Conservation (phyloP, 306 rosid genomes). For the Cucumis hystrix region DNA sequence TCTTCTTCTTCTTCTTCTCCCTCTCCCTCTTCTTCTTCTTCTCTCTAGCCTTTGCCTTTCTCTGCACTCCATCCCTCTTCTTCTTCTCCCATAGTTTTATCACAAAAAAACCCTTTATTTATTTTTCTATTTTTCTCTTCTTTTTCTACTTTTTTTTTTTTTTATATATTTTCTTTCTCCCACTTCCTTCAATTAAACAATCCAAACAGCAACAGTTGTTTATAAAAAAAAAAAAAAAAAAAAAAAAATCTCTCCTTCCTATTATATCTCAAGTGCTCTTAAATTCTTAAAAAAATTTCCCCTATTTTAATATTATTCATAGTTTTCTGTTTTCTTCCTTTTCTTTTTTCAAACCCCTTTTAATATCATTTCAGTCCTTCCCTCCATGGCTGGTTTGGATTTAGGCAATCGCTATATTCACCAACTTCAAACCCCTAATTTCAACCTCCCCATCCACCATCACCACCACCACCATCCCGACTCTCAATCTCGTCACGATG, state of each 20-base stretch:
- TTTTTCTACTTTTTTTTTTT: background rate
- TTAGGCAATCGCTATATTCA: conserved; percentile 69
- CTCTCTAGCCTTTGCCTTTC: conserved; percentile 24
- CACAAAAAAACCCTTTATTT: background rate
- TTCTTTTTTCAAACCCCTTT: conserved; percentile 12
- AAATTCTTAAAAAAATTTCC: conserved; percentile 5
- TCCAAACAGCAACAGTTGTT: conserved; percentile 17
- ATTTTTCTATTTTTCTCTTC: background rate
- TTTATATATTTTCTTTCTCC: background rate
- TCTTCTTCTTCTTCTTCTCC: background rate
- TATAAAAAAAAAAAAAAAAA: background rate
- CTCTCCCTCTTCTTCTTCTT: conserved; percentile 28
- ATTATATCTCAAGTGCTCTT: background rate
- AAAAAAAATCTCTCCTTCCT: background rate
- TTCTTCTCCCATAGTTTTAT: too few species aligned
- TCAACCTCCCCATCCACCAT: conserved; percentile 32
- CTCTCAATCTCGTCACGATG: conserved; percentile 24
- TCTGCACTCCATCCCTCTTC: conserved; percentile 25
- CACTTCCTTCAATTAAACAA: conserved; percentile 18
- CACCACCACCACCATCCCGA: conserved; percentile 7
- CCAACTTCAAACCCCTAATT: conserved; percentile 46
- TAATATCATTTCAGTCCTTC: conserved; percentile 13
- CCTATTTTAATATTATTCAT: conserved; percentile 21
- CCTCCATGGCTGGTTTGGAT: conserved; percentile 88
- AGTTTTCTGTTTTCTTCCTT: conserved; percentile 47